Evolutionary conservation across 139 green algal genomes (phyloP).

Genomic region (Chlamydomonas schloesseri): DNA sequence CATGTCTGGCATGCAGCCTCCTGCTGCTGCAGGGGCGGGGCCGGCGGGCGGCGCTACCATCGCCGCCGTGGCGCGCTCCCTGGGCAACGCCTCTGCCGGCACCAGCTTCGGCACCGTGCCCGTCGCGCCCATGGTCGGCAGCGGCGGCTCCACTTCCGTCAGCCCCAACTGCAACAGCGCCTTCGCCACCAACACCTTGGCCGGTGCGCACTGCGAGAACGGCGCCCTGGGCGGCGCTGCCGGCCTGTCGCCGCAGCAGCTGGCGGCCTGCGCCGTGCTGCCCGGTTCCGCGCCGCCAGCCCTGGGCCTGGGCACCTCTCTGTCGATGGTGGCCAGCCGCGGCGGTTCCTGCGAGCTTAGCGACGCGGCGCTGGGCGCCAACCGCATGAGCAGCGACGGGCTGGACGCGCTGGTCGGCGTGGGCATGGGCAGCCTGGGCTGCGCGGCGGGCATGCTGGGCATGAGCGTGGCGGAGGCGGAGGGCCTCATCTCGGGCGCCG

Average conservation of each 20-base stretch:
- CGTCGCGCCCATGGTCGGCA: neutral
- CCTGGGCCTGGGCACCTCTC: neutral
- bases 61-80: no score
- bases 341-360: constrained; percentile 25
- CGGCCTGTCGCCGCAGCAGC: constrained; percentile 2
- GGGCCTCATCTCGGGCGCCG: neutral
- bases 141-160: constrained; percentile 9
- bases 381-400: constrained; percentile 25
- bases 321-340: neutral
- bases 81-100: no score
- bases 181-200: neutral
- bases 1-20: no score
- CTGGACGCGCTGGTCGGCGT: neutral
- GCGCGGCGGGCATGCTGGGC: neutral
- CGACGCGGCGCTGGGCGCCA: neutral
- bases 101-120: constrained; percentile 22
- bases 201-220: neutral
- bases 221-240: neutral
- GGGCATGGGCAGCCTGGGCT: neutral
- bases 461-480: neutral
- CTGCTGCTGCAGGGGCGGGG: no score
- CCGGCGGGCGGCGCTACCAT: no score
- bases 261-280: neutral
- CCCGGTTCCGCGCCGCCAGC: constrained; percentile 17
- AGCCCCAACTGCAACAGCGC: constrained; percentile 20